Base-by-base conservation (phyloP, 2,329 filamentous ascomycete species). In the Thermomyces lanuginosus region DNA sequence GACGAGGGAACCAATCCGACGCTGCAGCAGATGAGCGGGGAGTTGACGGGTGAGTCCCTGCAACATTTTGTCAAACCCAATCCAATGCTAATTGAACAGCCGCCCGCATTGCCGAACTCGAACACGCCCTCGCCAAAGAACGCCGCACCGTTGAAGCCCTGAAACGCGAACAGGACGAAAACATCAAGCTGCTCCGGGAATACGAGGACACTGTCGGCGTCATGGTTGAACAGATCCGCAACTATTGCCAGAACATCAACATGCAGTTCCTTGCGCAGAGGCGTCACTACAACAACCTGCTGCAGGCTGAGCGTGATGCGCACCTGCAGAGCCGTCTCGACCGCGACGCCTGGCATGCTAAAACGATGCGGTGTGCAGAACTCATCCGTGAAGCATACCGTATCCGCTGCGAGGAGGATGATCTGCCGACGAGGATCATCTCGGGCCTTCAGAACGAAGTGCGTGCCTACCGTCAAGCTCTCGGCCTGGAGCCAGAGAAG, bases 171-270 rank as follows among this genome's bases (percentile, higher is more conserved):
- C 60, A 62, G 32, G 38, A 44, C 8, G 60, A 63, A 33, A 62
- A 63, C 34, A 55, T 51, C 26, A 56, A 53, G 27, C 36, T 64
- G 18, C 58, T 64, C 14, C 52, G 49, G 11, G 57, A 61, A 36
- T 64, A 62, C 33, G 60, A 63, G 36, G 45, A 51, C 8, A 50
- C 44, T 6, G 45, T 64, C 14, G 59, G 59, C 20, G 51, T 48
- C 5, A 59, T 62, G 43, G 57, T 61, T 10, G 60, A 63, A 28
- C 58, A 61, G 33, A 60, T 63, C 28, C 60, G 60, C 31, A 58
- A 56, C 38, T 63, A 62, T 37, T 60, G 56, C 39, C 55, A 55
- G 34, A 59, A 59, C 41, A 60, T 60, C 39, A 61, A 63, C 32
- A 51, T 54, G 43, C 49, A 60, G 24, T 60, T 53, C 32, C 48